Evolutionary conservation across 306 rosid genomes (phyloP), one percentile per base, ranked within the genome.

Genomic region (Malus asiatica): DNA sequence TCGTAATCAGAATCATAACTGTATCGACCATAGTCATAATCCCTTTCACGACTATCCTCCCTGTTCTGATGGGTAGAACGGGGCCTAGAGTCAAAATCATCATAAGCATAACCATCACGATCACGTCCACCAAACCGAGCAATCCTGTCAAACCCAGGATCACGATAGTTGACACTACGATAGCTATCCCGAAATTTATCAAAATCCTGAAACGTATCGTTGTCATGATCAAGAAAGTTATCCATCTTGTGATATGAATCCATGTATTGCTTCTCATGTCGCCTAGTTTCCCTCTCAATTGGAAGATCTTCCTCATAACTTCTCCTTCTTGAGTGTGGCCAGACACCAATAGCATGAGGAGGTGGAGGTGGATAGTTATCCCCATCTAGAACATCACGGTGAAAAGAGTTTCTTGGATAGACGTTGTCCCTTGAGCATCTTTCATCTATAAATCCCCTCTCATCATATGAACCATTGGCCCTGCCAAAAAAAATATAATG

Each of bases 1-100:
- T 93, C 99, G 80, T 92, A 88, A 82, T 95, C 99, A 77, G 99
- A 95, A 89, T 92, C 97, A 84, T 95, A 91, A 84, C 99, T 89
- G 42, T 82, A 87, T 45, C 86, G 86, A 40, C 87, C 85, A 84
- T 86, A 81, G 80, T 92, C 94, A 73, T 89, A 80, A 80, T 92
- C 97, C 84, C 93, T 87, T 66, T 89, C 99, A 80, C 79, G 86
- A 77, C 97, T 92, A 76, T 84, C 96, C 84, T 92, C 98, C 88
- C 96, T 88, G 38, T 80, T 93, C 73, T 81, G 90, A 80, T 84
- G 91, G 48, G 90, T 79, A 60, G 66, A 77, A 20, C 84, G 88
- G n/a, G 97, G 87, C 82, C 88, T 87, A 78, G 87, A 81, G 65
- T 89, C 96, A 78, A 87, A 89, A 82, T 92, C 96, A 87, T 90